Evolutionary conservation across 208 protist species (phyloP), one percentile per base, ranked within the genome.

Genomic region (Leptomonas seymouri): DNA sequence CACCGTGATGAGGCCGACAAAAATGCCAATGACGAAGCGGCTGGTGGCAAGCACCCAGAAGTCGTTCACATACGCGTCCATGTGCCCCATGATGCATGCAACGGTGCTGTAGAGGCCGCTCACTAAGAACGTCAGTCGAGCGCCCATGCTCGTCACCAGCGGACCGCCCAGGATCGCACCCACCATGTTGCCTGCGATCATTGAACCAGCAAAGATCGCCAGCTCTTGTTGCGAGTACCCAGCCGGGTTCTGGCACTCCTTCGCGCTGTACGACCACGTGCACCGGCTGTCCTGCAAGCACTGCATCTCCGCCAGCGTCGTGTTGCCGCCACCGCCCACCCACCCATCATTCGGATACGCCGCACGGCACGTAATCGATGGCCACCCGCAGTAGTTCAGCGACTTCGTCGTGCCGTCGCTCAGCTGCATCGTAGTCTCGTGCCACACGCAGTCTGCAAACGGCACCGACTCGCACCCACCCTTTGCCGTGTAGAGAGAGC

Each of bases 401-500:
- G 49, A 44, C 18, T 16, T 3, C 14, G n/a, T 48, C 59, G 45
- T 55, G 39, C 56, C 39, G 56, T 61, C 25, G 41, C 42, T 15
- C 57, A 34, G 39, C 46, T 51, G 60, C 21, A 21, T 20, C 34
- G n/a, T 53, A 11, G 48, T 28, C 16, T 58, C 44, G 58, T 21
- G 31, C 89, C 89, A 94, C 56, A 64, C 11, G 61, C 86, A 91
- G 25, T 90, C 58, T 15, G 74, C 66, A 67, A 86, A 84, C 48
- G 74, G 55, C 41, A 87, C 68, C n/a, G 80, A 81, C 44, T 74
- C 67, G 55, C 85, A 93, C 12, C 67, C 56, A 11, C 25, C 66
- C 58, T 66, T 8, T 0, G 62, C 65, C 20, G 75, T 71, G 82
- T 84, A 91, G 11, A 69, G 23, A 21, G 69, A 69, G 61, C 90